Evolutionary conservation across 441 rosid species (phyloP), one percentile per base, ranked within the genome.

Genomic region (Populus trichocarpa): DNA sequence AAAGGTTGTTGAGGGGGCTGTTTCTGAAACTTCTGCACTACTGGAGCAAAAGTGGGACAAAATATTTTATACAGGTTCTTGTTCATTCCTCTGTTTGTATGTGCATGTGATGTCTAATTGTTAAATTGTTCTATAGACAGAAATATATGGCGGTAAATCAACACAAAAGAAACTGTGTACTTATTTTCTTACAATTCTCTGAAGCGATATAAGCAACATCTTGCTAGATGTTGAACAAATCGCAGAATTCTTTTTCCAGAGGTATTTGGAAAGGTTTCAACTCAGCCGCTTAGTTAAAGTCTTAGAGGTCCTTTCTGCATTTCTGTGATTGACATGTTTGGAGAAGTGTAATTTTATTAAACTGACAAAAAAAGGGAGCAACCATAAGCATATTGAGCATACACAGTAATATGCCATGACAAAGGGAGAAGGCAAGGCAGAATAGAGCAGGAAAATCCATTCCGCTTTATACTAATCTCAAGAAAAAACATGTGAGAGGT

Each of bases 21-120:
- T 86, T 75, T 46, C 87, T 71, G 95, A 89, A 85, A 90, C 91
- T 53, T 65, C 90, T 63, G 90, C 90, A 4, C 85, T 92, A 67
- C 86, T 92, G 77, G 95, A 91, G 79, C 97, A 92, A 59, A 91
- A 90, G 77, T 92, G 97, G 97, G 92, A 92, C 80, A 92, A 92
- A 80, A 92, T 92, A 83, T 77, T 88, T 70, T 92, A 91, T 75
- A 92, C 97, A 87, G 97, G 97, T 92, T 72, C 75, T 38, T 46
- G 38, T 74, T 69, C 64, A 46, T 69, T 70, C n/a, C 42, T 53
- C n/a, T 32, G 69, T 69, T 63, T 75, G 26, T 70, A 14, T 32
- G 14, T 67, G 66, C 28, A 63, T 10, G 28, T 3, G 28, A 25
- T 22, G 28, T 63, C 66, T 63, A 5, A 23, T 63, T 63, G 66